Conservation (phyloP, 495 filamentous ascomycete genomes). For the Podospora comata region DNA sequence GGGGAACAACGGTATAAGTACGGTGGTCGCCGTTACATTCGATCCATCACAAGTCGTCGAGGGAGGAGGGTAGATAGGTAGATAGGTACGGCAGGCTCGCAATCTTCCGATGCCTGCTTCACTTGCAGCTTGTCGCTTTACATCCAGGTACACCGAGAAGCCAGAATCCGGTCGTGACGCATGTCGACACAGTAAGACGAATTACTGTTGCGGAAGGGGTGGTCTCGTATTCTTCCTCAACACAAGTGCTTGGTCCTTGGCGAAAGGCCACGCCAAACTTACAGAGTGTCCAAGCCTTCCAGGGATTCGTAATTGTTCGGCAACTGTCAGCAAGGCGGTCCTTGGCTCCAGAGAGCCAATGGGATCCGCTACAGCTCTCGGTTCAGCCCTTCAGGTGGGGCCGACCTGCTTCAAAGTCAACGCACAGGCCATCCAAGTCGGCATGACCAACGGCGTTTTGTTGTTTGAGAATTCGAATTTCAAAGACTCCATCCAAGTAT, state of each 20-base stretch:
- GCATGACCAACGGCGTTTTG: not conserved
- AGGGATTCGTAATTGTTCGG: slow-evolving; percentile 15
- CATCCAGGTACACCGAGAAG: not conserved
- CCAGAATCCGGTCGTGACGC: not conserved
- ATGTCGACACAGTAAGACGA: not conserved
- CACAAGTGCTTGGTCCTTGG: not conserved
- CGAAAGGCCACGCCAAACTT: not conserved
- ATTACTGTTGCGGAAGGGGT: not conserved
- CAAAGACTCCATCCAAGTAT: not conserved
- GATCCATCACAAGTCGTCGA: slow-evolving; percentile 15
- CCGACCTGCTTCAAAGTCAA: not conserved
- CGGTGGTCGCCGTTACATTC: slow-evolving; percentile 7
- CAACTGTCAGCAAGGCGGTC: slow-evolving; percentile 11
- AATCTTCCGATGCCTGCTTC: not conserved
- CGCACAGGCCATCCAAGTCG: not conserved
- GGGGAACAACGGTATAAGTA: not conserved
- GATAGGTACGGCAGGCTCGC: not conserved
- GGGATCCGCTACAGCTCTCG: not conserved
- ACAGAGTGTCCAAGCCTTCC: slow-evolving; percentile 10
- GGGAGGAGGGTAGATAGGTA: no score
- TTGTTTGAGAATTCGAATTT: not conserved
- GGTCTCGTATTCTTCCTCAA: not conserved
- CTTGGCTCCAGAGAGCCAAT: not conserved
- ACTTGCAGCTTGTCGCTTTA: not conserved
- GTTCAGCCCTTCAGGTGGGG: slow-evolving; percentile 7